Evolutionary conservation across 306 rosid species (phyloP).

Genomic region (Lathyrus oleraceus): DNA sequence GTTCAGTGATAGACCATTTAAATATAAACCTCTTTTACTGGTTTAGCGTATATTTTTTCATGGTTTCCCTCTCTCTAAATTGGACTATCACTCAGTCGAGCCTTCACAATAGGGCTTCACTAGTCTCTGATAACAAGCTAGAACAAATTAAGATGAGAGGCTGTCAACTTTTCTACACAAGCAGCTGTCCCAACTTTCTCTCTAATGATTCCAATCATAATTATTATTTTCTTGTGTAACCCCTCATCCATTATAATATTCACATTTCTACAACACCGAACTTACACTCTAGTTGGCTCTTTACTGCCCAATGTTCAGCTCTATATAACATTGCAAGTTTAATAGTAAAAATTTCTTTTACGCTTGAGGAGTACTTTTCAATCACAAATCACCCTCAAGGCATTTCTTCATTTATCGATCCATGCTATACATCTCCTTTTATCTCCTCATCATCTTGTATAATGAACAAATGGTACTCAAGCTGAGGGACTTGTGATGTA

Average conservation of each 20-base stretch:
- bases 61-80: slow-evolving; percentile 7
- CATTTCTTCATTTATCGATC: not conserved
- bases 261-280: not conserved
- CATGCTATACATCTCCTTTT: not conserved
- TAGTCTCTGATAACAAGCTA: not conserved
- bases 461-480: not conserved
- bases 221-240: not conserved
- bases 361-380: not conserved
- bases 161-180: not conserved
- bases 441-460: not conserved
- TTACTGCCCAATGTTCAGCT: not conserved
- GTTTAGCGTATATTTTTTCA: not conserved
- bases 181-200: not conserved
- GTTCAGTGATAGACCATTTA: not conserved
- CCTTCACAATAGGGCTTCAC: not conserved
- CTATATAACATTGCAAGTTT: not conserved
- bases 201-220: not conserved
- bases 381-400: not conserved
- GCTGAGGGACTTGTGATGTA: not conserved
- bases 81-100: not conserved
- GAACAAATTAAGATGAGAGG: not conserved
- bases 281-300: not conserved
- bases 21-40: not conserved
- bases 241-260: not conserved
- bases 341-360: not conserved